These are phyloP conservation scores for Mrakia gelida DNA, from an alignment of 768 basidiomycete species.

Conservation along the genomic window DNA sequence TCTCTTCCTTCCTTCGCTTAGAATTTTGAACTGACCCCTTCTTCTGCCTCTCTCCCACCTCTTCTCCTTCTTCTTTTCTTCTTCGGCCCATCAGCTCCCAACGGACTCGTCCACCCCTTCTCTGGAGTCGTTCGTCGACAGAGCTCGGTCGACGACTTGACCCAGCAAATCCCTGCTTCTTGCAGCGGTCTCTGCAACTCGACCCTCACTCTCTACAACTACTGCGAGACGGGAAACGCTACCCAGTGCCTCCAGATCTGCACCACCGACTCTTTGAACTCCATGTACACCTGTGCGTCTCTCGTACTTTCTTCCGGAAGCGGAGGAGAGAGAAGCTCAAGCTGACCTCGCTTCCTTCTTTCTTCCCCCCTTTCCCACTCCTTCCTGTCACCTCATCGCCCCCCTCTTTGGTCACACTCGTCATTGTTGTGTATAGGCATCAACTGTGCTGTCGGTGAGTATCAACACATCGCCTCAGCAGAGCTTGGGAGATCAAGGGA, in stretches of 20 bases:
- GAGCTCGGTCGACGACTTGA: background rate
- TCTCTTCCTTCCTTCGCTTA: background rate
- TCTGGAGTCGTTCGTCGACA: background rate
- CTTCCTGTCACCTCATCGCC: background rate
- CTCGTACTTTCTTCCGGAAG: background rate
- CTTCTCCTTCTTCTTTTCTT: background rate
- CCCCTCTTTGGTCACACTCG: background rate
- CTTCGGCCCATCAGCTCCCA: background rate
- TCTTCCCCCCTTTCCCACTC: background rate
- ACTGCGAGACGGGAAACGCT: background rate
- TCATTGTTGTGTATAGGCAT: background rate
- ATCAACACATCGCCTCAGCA: background rate
- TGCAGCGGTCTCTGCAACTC: background rate
- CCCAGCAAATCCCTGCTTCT: background rate
- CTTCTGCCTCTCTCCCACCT: background rate
- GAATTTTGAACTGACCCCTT: background rate
- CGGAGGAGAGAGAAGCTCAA: background rate
- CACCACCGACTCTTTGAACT: background rate
- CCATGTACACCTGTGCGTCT: conserved; percentile 4
- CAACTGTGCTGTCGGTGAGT: conserved; percentile 14
- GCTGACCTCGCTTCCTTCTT: background rate
- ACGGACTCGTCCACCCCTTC: background rate
- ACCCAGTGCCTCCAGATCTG: background rate
- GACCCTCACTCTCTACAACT: background rate
- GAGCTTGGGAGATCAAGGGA: background rate